Evolutionary conservation across 495 filamentous ascomycete species (phyloP).

Genomic region (Xeromyces bisporus): DNA sequence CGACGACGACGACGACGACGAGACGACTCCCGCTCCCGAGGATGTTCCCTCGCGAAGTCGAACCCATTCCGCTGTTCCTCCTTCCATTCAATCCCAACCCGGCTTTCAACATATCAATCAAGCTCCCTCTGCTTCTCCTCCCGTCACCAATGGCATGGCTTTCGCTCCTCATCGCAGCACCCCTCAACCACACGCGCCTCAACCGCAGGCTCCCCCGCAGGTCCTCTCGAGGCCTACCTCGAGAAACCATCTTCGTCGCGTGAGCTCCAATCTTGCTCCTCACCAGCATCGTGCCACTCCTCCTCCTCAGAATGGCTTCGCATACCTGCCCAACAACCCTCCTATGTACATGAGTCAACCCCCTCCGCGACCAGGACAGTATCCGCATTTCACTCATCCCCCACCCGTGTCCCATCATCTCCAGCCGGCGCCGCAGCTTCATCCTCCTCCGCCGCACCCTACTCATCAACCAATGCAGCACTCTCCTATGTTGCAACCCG

Average conservation of each 20-base stretch:
- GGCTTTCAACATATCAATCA: slow-evolving; percentile 66
- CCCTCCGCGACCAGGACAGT: slow-evolving; percentile 28
- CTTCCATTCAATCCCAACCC: slow-evolving; percentile 59
- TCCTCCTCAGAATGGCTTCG: slow-evolving; percentile 57
- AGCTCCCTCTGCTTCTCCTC: slow-evolving; percentile 78
- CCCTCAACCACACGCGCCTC: too few species aligned
- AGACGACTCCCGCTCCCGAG: slow-evolving; percentile 44
- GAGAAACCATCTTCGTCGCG: slow-evolving; percentile 56
- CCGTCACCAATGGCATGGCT: slow-evolving; percentile 62
- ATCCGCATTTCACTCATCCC: slow-evolving; percentile 30
- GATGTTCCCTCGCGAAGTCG: slow-evolving; percentile 34
- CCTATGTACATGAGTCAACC: slow-evolving; percentile 48
- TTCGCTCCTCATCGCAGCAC: slow-evolving; percentile 61
- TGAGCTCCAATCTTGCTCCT: slow-evolving; percentile 58
- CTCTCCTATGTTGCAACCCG: slow-evolving; percentile 14
- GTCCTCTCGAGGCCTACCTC: slow-evolving; percentile 65
- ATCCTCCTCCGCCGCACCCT: slow-evolving; percentile 7
- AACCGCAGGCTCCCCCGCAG: too few species aligned
- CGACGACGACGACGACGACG: slow-evolving; percentile 82
- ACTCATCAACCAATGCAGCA: neutral
- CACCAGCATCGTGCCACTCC: slow-evolving; percentile 40
- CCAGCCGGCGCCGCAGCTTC: slow-evolving; percentile 17
- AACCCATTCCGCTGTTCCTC: slow-evolving; percentile 43
- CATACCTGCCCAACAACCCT: slow-evolving; percentile 74
- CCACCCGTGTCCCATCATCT: slow-evolving; percentile 22